Evolutionary conservation across 768 basidiomycete genomes (phyloP), one percentile per base, ranked within the genome.

Genomic region (Dioszegia hungarica): DNA sequence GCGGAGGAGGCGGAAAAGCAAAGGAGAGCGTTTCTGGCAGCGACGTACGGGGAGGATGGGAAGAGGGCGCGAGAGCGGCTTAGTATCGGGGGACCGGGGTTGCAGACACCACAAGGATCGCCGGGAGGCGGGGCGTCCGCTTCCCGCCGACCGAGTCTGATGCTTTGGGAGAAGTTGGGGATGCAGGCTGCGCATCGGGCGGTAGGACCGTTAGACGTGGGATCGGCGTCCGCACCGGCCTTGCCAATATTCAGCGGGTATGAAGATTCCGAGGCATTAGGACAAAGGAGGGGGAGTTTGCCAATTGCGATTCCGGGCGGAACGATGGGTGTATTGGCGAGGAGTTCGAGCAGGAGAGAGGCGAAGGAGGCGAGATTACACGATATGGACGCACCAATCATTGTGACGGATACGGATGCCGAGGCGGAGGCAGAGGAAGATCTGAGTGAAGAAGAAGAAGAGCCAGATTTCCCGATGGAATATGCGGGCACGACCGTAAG

Each of bases 1-100:
- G 62, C 61, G 22, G 69, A 62, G 17, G 75, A 76, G 48, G 75
- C 75, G 27, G 75, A 76, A 48, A 55, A 67, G 28, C 75, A 76
- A 50, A 43, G 71, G 22, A 50, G 66, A 9, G 73, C 73, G 12
- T 76, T 76, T 60, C 22, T 71, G 22, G 66, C 59, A 19, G 69
- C 73, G 2, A 74, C 70, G 9, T 75, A 67, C 53, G 73, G 70
- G 15, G 56, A 27, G 22, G 68, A 70, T 39, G 67, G 66, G 0
- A 58, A 57, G 28, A 51, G 71, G 34, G 71, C 69, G 0, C 58
- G 72, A 38, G 65, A 69, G 31, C 41, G 70, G 34, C 46, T 71
- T 17, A 66, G 60, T 41, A 59, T 72, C 8, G 72, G 67, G 27
- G 60, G 46, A 52, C 54, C 55, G 41, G 20, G 38, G 6, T 15